Conservation (phyloP, 2,329 filamentous ascomycete species). For the Stagonosporopsis chrysanthemi region DNA sequence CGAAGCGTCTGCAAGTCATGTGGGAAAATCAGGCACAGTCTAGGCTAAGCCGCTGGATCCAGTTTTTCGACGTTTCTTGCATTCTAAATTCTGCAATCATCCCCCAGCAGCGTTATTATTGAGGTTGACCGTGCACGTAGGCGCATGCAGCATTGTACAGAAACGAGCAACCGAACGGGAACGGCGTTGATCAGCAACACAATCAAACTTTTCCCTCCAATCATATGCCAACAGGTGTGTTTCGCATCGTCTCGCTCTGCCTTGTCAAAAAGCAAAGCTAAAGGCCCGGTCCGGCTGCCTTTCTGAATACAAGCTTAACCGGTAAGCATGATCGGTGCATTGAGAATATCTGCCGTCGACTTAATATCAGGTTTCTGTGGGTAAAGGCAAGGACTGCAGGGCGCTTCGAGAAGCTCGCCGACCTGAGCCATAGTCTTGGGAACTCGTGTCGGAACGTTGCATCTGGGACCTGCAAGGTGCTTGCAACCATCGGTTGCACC, state of each 20-base stretch:
- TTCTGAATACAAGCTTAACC: neutral
- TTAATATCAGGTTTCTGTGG: conserved; percentile 9
- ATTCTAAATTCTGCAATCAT: neutral
- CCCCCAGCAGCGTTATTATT: neutral
- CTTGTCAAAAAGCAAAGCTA: conserved; percentile 10
- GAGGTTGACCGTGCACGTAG: conserved; percentile 1
- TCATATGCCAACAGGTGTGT: conserved; percentile 6
- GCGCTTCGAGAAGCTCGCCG: conserved; percentile 30
- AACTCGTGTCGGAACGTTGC: conserved; percentile 22
- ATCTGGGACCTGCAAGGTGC: conserved; percentile 14
- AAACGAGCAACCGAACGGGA: conserved; percentile 8
- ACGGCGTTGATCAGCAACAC: conserved; percentile 6
- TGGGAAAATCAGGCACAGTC: neutral
- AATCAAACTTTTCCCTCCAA: conserved; percentile 17
- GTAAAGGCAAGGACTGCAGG: conserved; percentile 10
- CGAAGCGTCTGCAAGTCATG: conserved; percentile 11
- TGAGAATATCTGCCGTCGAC: neutral
- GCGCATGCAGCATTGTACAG: conserved; percentile 5
- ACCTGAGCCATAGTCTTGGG: conserved; percentile 35
- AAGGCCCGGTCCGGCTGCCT: conserved; percentile 14
- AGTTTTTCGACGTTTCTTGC: neutral
- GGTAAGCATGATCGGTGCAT: conserved; percentile 5
- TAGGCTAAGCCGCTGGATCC: neutral
- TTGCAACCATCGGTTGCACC: conserved; percentile 19
- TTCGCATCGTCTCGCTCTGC: neutral